Conservation (phyloP, 495 filamentous ascomycete genomes). For the Hypoxylon subgilvum region DNA sequence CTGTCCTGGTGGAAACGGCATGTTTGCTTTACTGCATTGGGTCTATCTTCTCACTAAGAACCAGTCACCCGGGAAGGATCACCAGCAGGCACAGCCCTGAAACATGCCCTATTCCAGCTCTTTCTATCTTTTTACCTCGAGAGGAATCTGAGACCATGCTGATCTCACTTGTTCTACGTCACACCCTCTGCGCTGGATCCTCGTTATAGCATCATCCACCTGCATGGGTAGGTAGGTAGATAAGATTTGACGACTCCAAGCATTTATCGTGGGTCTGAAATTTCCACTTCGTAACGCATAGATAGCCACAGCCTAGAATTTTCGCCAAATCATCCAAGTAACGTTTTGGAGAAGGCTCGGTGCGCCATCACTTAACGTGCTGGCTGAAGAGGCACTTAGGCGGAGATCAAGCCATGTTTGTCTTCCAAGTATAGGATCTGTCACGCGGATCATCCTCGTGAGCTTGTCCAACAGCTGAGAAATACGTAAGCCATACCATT, state of each 20-base stretch:
- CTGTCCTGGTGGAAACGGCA: neutral
- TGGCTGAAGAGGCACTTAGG: neutral
- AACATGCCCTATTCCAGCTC: neutral
- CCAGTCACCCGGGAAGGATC: neutral
- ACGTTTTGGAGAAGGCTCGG: neutral
- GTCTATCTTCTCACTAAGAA: neutral
- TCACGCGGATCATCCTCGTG: no score
- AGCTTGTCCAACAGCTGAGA: no score
- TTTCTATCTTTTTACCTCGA: conserved; percentile 2
- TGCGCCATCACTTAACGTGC: neutral
- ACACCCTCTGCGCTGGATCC: neutral
- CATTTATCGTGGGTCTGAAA: conserved; percentile 29
- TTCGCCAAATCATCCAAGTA: neutral
- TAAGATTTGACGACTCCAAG: neutral
- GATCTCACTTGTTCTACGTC: conserved; percentile 3
- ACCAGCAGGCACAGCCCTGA: neutral
- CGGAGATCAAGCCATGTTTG: neutral
- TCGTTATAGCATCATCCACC: conserved; percentile 4
- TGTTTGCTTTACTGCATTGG: conserved; percentile 19
- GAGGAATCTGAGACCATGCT: neutral
- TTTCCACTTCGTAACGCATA: neutral
- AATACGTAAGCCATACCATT: no score
- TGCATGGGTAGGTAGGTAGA: neutral
- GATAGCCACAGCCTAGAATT: neutral
- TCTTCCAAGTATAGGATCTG: no score